These are phyloP conservation scores for Zygosaccharomyces gambellarensis DNA, from an alignment of 805 yeast genomes.

Conservation along the genomic window DNA sequence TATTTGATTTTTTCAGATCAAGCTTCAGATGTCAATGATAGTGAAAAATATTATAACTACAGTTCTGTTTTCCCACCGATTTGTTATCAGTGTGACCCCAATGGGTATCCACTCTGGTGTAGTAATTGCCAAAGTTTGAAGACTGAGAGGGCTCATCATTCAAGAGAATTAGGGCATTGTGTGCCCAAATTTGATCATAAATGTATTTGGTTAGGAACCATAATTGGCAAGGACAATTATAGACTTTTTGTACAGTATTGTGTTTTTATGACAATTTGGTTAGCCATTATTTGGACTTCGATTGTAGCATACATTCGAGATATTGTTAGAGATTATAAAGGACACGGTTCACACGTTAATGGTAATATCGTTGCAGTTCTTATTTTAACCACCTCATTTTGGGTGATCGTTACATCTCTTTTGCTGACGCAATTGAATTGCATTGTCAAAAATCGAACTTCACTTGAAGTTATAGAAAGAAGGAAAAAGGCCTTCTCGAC, in stretches of 20 bases:
- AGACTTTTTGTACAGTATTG: constrained; percentile 52
- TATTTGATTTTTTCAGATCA: constrained; percentile 16
- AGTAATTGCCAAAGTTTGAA: constrained; percentile 60
- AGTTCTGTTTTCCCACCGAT: constrained; percentile 45
- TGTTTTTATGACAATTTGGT: constrained; percentile 35
- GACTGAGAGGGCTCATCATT: constrained; percentile 66
- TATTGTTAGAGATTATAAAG: constrained; percentile 13
- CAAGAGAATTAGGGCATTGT: constrained; percentile 50
- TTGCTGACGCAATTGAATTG: constrained; percentile 42
- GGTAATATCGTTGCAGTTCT: constrained; percentile 48
- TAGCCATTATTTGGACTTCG: constrained; percentile 40
- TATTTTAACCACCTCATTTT: constrained; percentile 42
- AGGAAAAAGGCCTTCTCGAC: constrained; percentile 11
- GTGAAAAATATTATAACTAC: constrained; percentile 3
- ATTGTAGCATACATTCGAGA: constrained; percentile 33
- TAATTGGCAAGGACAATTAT: constrained; percentile 66
- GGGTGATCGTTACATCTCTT: constrained; percentile 43
- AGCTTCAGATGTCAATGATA: background rate
- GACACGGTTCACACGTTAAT: constrained; percentile 33
- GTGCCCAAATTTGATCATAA: constrained; percentile 78
- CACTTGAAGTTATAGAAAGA: constrained; percentile 53
- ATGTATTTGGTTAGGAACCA: constrained; percentile 71
- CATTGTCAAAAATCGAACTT: constrained; percentile 46
- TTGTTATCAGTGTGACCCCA: constrained; percentile 59
- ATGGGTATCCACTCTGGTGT: constrained; percentile 79